Percentiles rank a stretch among this genome's conserved stretches.
These are phyloP conservation scores for Entoloma clypeatum DNA, from an alignment of 1,284 basidiomycete species.

Conservation along the genomic window DNA sequence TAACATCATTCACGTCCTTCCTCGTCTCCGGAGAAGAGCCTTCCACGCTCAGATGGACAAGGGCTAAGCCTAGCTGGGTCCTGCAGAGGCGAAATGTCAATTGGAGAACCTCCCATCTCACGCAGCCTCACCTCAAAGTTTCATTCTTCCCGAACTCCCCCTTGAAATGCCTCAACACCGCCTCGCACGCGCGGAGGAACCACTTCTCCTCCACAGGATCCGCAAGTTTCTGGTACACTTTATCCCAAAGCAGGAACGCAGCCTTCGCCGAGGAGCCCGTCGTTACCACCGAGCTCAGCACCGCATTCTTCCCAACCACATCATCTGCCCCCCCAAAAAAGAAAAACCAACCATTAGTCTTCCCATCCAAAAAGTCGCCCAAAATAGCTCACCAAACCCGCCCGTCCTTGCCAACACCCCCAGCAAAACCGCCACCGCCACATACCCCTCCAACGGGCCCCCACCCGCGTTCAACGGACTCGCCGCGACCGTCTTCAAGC, in stretches of 20 bases:
- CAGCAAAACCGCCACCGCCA: conserved; percentile 67
- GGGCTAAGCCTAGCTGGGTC: conserved; percentile 57
- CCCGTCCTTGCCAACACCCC: conserved; percentile 53
- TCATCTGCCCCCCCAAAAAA: conserved; percentile 25
- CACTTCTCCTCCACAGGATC: conserved; percentile 70
- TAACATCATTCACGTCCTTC: conserved; percentile 38
- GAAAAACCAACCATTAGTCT: background rate
- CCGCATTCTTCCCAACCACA: conserved; percentile 32
- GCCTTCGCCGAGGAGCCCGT: conserved; percentile 67
- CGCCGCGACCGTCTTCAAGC: conserved; percentile 60
- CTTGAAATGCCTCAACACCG: conserved; percentile 47
- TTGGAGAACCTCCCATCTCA: background rate
- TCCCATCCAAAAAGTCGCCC: background rate
- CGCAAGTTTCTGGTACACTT: conserved; percentile 73
- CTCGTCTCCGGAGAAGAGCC: conserved; percentile 52
- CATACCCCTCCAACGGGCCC: conserved; percentile 81
- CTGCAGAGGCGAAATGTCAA: conserved; percentile 31
- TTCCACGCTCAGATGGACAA: conserved; percentile 67
- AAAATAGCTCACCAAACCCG: conserved; percentile 46
- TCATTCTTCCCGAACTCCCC: conserved; percentile 55
- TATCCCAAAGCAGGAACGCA: conserved; percentile 84
- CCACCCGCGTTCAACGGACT: conserved; percentile 56
- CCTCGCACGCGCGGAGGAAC: conserved; percentile 69
- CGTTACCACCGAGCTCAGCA: conserved; percentile 41
- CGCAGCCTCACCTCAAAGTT: conserved; percentile 48